phyloP scores from a whole-genome alignment of 192 early-diverging fungal species.

The Rhizophlyctis rosea region DNA sequence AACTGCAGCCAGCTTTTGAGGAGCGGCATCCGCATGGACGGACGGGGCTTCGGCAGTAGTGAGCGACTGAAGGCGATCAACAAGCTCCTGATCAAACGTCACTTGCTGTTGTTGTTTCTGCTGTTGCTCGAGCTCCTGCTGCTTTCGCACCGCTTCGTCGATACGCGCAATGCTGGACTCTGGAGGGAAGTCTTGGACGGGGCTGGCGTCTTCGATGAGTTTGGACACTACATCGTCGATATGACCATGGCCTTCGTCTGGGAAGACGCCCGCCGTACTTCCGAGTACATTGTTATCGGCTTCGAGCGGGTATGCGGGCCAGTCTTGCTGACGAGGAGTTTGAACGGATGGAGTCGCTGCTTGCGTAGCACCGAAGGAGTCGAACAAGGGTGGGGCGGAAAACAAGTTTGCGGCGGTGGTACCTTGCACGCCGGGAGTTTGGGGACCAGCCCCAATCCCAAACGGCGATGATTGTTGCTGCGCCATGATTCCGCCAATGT shows the following conservation, averaged over 20 bases:
- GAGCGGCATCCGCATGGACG: neutral
- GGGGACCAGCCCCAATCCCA: neutral
- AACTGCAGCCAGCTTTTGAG: neutral
- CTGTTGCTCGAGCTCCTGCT: neutral
- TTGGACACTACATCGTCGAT: constrained; percentile 19
- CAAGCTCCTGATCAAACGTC: neutral
- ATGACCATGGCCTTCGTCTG: constrained; percentile 15
- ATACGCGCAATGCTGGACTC: neutral
- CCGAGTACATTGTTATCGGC: neutral
- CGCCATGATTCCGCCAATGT: neutral
- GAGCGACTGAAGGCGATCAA: too few species aligned
- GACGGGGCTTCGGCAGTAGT: neutral
- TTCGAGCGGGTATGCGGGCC: constrained; percentile 4
- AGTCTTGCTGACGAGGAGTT: constrained; percentile 9
- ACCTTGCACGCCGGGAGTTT: neutral
- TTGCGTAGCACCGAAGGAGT: constrained; percentile 6
- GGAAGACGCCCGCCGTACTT: constrained; percentile 1
- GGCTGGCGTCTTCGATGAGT: constrained; percentile 20
- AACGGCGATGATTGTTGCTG: constrained; percentile 14
- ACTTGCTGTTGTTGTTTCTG: neutral
- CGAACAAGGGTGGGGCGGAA: constrained; percentile 16
- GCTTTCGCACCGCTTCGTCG: neutral
- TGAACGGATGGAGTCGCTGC: neutral
- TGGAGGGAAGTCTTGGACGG: neutral
- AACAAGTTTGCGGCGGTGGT: constrained; percentile 21